These are phyloP conservation scores for Suillus lakei DNA, from an alignment of 768 basidiomycete species.

Conservation along the genomic window DNA sequence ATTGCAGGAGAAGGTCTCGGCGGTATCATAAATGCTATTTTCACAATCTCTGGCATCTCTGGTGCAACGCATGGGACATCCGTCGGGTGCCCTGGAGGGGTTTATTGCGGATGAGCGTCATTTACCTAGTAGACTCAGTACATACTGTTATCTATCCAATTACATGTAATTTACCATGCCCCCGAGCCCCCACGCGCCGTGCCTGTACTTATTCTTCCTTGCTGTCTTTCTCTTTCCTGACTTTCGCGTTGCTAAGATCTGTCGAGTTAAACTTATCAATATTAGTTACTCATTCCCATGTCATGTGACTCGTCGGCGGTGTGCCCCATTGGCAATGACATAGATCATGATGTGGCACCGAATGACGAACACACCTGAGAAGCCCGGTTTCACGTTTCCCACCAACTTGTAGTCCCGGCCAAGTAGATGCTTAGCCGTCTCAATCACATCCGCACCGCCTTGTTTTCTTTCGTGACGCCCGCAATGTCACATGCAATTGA, in stretches of 20 bases:
- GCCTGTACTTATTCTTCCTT: too few species aligned
- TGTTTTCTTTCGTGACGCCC: slow-evolving; percentile 28
- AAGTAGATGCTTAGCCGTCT: slow-evolving; percentile 30
- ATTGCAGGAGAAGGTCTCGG: slow-evolving; percentile 43
- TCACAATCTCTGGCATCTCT: slow-evolving; percentile 29
- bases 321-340: too few species aligned
- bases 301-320: too few species aligned
- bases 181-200: too few species aligned
- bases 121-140: too few species aligned
- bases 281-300: too few species aligned
- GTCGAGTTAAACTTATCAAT: too few species aligned
- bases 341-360: neutral
- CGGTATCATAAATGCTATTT: slow-evolving; percentile 30
- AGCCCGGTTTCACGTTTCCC: neutral
- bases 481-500: slow-evolving; percentile 33
- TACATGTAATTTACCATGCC: too few species aligned
- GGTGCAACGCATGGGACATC: slow-evolving; percentile 25
- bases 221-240: too few species aligned
- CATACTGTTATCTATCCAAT: too few species aligned
- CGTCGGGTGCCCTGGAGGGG: slow-evolving; percentile 25
- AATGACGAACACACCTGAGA: neutral
- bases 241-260: too few species aligned
- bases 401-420: neutral
- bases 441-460: slow-evolving; percentile 23
- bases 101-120: slow-evolving; percentile 23